Base-by-base conservation (phyloP, 441 rosid genomes). In the Metrosideros polymorpha region DNA sequence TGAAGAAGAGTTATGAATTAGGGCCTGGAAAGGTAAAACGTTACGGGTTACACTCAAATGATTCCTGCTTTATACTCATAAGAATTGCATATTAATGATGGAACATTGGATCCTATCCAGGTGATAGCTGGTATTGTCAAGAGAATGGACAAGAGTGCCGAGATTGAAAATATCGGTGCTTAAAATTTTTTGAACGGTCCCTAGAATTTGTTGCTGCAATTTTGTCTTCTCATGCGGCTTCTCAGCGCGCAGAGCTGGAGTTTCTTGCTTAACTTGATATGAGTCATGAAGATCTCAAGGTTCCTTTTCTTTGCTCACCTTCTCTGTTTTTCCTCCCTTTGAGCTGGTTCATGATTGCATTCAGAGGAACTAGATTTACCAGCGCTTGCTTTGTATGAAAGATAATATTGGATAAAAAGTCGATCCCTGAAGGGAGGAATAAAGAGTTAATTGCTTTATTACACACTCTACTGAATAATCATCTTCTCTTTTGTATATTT, bases 71-170 rank as follows among this genome's bases (percentile, higher is more conserved):
- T 55, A 51, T 27, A 82, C 15, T 7, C 54, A 29, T 84, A 47
- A n/a, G 19, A 82, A 49, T 71, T 89, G 50, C 75, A 1, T 50
- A 32, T 52, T 12, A 45, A 83, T 83, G 84, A 52, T 86, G 85
- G 54, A 50, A n/a, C 57, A 55, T 52, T 56, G 71, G 66, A 66
- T 83, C 76, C 52, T 89, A 29, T 85, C 47, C 94, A 96, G 99
- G 99, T 98, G 66, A 95, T 98, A 86, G 98, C 99, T 55, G 99
- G 99, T 75, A 98, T 98, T 59, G 91, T 98, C 90, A 97, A 97
- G 95, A 95, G 99, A 91, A 93, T 95, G 92, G 94, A 97, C 89
- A 98, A 86, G 88, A 89, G 90, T 82, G 96, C 98, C 27, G 96
- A 89, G 35, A 89, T 95, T 3, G 97, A 98, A 87, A 98, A 93